Evolutionary conservation across 768 basidiomycete species (phyloP).

Genomic region (Crepidotus variabilis): DNA sequence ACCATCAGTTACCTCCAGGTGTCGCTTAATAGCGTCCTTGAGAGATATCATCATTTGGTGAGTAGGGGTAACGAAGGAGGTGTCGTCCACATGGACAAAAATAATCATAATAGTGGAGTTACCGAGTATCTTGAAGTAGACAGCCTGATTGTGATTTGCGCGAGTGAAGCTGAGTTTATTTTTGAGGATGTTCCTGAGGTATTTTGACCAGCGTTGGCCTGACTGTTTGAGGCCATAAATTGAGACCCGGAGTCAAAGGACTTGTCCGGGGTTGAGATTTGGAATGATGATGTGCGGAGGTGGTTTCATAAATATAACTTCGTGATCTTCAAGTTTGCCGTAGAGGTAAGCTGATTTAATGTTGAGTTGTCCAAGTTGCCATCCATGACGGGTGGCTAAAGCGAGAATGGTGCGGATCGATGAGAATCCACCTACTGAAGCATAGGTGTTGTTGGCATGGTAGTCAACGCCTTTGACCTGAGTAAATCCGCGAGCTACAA

Average conservation of each 20-base stretch:
- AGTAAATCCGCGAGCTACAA: slow-evolving; percentile 30
- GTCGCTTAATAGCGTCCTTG: too few species aligned
- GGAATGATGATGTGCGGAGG: slow-evolving; percentile 22
- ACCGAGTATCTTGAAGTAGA: too few species aligned
- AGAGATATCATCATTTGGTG: too few species aligned
- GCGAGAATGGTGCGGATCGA: slow-evolving; percentile 27
- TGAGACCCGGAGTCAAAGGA: slow-evolving; percentile 19
- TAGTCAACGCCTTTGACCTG: slow-evolving; percentile 36
- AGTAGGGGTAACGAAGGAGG: too few species aligned
- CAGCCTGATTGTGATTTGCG: too few species aligned
- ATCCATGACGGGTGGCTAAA: slow-evolving; percentile 27
- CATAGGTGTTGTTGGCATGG: slow-evolving; percentile 19
- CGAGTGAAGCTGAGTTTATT: too few species aligned
- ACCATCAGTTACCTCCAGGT: too few species aligned
- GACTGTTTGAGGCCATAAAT: slow-evolving; percentile 37
- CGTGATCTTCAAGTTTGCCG: slow-evolving; percentile 15
- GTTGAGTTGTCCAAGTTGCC: slow-evolving; percentile 37
- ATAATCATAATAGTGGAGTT: too few species aligned
- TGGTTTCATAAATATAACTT: slow-evolving; percentile 37
- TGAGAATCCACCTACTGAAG: slow-evolving; percentile 26
- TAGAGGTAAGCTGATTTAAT: slow-evolving; percentile 34
- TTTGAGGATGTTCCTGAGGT: slow-evolving; percentile 3
- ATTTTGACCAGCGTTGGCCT: slow-evolving; percentile 22
- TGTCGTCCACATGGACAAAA: too few species aligned
- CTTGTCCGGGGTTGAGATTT: slow-evolving; percentile 18